Conservation (phyloP, 108 stramenopile genomes). For the Nitzschia inconspicua region DNA sequence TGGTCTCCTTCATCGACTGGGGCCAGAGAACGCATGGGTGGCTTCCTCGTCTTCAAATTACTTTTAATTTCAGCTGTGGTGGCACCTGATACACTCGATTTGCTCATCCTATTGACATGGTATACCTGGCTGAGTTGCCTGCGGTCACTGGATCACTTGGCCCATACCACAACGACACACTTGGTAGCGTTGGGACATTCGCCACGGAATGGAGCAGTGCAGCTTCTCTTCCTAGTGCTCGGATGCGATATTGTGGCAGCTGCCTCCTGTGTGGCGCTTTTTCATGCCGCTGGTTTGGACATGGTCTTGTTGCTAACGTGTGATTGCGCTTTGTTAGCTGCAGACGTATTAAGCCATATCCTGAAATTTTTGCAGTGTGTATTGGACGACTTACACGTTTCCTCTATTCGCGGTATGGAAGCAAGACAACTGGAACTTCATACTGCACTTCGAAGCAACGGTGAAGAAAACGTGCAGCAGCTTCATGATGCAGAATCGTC, state of each 20-base stretch:
- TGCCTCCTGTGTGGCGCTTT: slow-evolving; percentile 42
- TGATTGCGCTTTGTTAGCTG: slow-evolving; percentile 61
- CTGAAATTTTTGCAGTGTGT: slow-evolving; percentile 31
- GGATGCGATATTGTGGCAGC: slow-evolving; percentile 47
- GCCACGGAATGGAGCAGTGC: slow-evolving; percentile 44
- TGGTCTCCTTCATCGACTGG: slow-evolving; percentile 12
- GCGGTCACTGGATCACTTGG: slow-evolving; percentile 50
- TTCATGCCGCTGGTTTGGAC: slow-evolving; percentile 50
- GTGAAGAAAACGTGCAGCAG: slow-evolving; percentile 5
- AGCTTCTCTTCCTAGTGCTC: slow-evolving; percentile 48
- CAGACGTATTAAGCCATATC: slow-evolving; percentile 47
- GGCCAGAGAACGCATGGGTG: slow-evolving; percentile 57
- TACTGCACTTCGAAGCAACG: not conserved
- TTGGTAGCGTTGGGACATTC: slow-evolving; percentile 45
- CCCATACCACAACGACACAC: slow-evolving; percentile 45
- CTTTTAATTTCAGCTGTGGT: slow-evolving; percentile 64
- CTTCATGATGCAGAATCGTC: too few relatives aligned
- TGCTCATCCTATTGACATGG: slow-evolving; percentile 70
- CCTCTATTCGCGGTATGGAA: slow-evolving; percentile 26
- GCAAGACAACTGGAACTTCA: slow-evolving; percentile 42
- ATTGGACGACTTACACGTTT: slow-evolving; percentile 41
- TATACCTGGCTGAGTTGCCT: slow-evolving; percentile 64
- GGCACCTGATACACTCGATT: slow-evolving; percentile 61
- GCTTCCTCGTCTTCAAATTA: slow-evolving; percentile 75
- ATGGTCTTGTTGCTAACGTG: slow-evolving; percentile 61